Evolutionary conservation across 768 basidiomycete species (phyloP).

Genomic region (Leccinum rimulosum): DNA sequence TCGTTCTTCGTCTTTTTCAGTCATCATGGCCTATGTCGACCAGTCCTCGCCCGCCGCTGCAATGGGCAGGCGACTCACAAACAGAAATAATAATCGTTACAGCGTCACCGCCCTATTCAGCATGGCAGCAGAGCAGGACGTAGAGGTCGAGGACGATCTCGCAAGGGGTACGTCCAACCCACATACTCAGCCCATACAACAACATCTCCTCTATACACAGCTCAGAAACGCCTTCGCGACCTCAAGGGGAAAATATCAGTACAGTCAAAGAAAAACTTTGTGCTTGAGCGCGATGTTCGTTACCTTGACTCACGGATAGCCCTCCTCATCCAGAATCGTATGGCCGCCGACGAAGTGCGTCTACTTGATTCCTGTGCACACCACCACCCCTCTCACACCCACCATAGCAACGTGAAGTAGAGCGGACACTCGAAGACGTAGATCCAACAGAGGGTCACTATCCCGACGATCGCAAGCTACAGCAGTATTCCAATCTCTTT

Average conservation of each 20-base stretch:
- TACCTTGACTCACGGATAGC: conserved; percentile 98
- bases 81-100: conserved; percentile 94
- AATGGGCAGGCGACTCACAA: conserved; percentile 75
- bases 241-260: conserved; percentile 96
- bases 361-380: neutral
- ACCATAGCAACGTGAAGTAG: conserved; percentile 87
- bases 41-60: conserved; percentile 58
- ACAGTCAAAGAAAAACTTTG: conserved; percentile 99
- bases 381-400: conserved; percentile 7
- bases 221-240: conserved; percentile 95
- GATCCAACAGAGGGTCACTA: conserved; percentile 90
- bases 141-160: conserved; percentile 95
- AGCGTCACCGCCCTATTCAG: conserved; percentile 94
- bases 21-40: conserved; percentile 59
- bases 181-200: neutral
- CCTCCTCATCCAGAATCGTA: conserved; percentile 95
- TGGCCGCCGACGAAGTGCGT: conserved; percentile 91
- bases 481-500: conserved; percentile 98
- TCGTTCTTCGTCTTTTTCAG: neutral
- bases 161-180: conserved; percentile 68
- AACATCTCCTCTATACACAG: conserved; percentile 39
- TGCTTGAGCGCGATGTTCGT: conserved; percentile 96
- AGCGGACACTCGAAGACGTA: conserved; percentile 92
- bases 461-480: conserved; percentile 90
- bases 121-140: conserved; percentile 98